Percentiles rank a stretch among this genome's conserved stretches.
phyloP scores from a whole-genome alignment of 2,329 filamentous ascomycete genomes.

The Sordariomycetes sp. region DNA sequence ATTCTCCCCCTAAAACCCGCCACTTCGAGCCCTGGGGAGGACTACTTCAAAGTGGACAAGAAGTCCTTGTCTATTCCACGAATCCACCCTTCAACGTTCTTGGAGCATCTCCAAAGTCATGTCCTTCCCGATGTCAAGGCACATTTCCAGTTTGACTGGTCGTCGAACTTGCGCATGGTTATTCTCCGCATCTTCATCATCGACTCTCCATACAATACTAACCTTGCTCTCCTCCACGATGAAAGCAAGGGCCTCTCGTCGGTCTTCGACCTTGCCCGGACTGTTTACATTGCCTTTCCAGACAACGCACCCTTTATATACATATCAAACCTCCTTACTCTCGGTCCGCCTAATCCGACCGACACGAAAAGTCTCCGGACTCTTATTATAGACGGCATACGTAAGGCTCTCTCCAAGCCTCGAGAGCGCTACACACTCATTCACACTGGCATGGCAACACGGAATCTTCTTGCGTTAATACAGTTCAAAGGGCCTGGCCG shows the following conservation, averaged over 20 bases:
- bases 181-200: conserved; percentile 69
- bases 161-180: conserved; percentile 52
- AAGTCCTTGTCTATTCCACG: conserved; percentile 44
- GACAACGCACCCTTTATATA: conserved; percentile 69
- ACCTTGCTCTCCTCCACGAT: conserved; percentile 28
- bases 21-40: conserved; percentile 16
- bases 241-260: conserved; percentile 15
- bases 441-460: conserved; percentile 54
- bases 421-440: conserved; percentile 58
- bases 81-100: conserved; percentile 70
- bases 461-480: conserved; percentile 57
- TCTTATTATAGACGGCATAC: conserved; percentile 65
- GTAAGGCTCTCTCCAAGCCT: conserved; percentile 67
- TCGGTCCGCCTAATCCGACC: conserved; percentile 23
- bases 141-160: conserved; percentile 69
- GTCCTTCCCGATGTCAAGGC: conserved; percentile 70
- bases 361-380: conserved; percentile 54
- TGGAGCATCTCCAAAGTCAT: conserved; percentile 61
- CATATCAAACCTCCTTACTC: conserved; percentile 37
- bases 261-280: conserved; percentile 51
- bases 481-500: conserved; percentile 56
- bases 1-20: conserved; percentile 34
- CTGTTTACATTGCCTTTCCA: conserved; percentile 72
- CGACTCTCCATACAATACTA: conserved; percentile 66
- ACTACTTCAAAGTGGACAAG: conserved; percentile 26